Conservation (phyloP, 306 rosid species). For the Rosa multiflora region DNA sequence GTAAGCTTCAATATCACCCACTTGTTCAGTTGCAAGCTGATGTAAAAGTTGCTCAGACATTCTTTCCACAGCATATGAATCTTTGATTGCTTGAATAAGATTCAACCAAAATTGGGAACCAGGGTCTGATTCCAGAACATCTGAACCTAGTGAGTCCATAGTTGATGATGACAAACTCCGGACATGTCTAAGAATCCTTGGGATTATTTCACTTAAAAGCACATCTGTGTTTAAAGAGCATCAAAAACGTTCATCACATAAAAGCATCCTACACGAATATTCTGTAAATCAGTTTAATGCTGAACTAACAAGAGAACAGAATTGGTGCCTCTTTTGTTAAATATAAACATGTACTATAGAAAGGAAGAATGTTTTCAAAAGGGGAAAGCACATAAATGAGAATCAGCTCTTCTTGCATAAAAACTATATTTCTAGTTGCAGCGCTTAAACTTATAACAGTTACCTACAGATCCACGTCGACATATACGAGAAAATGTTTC, state of each 20-base stretch:
- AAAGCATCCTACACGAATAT: conserved; percentile 3
- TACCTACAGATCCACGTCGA: conserved; percentile 96
- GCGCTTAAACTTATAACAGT: conserved; percentile 32
- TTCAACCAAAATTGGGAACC: conserved; percentile 69
- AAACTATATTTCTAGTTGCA: conserved; percentile 3
- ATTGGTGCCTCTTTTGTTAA: neutral
- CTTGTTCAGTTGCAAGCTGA: conserved; percentile 54
- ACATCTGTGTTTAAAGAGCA: conserved; percentile 56
- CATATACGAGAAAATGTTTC: conserved; percentile 79
- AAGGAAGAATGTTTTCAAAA: conserved; percentile 2
- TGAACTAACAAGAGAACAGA: conserved; percentile 8
- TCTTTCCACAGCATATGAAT: conserved; percentile 71
- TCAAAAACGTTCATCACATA: conserved; percentile 25
- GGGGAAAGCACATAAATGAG: neutral
- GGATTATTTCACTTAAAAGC: conserved; percentile 56
- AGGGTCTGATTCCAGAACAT: conserved; percentile 47
- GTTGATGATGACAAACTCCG: conserved; percentile 45
- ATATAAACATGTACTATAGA: conserved; percentile 3
- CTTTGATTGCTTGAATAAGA: conserved; percentile 65
- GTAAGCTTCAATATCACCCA: conserved; percentile 74
- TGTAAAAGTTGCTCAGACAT: conserved; percentile 80
- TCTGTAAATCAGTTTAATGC: neutral
- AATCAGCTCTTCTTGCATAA: conserved; percentile 9
- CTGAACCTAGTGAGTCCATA: conserved; percentile 34
- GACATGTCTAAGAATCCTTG: conserved; percentile 51